Percentiles rank a stretch among this genome's conserved stretches.
These are phyloP conservation scores for Bonia amplexicaulis DNA, from an alignment of 176 grass and related monocot species.

Conservation along the genomic window DNA sequence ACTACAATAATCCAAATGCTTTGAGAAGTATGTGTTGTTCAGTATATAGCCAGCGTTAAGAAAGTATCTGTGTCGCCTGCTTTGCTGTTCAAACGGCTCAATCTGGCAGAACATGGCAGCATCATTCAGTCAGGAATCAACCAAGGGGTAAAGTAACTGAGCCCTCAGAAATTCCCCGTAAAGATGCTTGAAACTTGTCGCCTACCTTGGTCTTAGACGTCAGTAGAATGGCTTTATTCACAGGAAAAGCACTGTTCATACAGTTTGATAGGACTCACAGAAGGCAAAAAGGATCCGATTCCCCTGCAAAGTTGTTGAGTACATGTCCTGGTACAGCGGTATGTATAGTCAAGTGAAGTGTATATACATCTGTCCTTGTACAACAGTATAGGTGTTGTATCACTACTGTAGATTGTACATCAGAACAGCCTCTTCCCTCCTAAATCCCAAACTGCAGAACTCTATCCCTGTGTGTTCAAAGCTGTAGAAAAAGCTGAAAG, in stretches of 20 bases:
- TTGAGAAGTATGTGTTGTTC: constrained; percentile 11
- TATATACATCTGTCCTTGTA: background rate
- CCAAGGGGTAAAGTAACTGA: background rate
- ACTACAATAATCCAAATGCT: constrained; percentile 14
- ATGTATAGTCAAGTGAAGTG: background rate
- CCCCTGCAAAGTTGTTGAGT: background rate
- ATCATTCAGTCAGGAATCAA: background rate
- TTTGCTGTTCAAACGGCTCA: background rate
- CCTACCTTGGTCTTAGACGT: background rate
- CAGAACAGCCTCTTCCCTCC: background rate
- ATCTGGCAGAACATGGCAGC: background rate
- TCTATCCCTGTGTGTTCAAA: background rate
- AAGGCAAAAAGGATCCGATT: background rate
- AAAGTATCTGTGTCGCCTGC: constrained; percentile 26
- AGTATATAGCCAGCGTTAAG: background rate
- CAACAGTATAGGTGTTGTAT: background rate
- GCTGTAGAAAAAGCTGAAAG: background rate
- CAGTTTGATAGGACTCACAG: background rate
- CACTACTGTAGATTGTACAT: background rate
- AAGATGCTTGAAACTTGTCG: background rate
- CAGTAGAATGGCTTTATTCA: background rate
- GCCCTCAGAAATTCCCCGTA: background rate
- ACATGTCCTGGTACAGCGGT: background rate
- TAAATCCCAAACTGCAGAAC: background rate
- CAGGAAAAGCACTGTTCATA: background rate